These are phyloP conservation scores for Sphaerostilbella broomeana DNA, from an alignment of 2,329 filamentous ascomycete genomes.

Conservation along the genomic window DNA sequence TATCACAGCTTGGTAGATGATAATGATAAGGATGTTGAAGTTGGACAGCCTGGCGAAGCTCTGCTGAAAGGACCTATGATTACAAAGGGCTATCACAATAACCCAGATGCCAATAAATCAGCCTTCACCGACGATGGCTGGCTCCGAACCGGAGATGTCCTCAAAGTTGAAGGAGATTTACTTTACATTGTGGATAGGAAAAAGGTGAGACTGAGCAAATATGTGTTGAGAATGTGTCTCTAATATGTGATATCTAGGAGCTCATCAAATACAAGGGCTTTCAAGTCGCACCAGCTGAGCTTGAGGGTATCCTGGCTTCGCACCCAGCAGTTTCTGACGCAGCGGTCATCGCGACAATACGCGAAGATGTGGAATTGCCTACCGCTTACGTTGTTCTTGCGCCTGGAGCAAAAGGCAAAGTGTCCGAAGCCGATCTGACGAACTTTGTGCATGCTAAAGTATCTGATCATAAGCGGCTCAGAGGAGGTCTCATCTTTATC, in stretches of 20 bases:
- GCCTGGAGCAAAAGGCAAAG: slow-evolving; percentile 17
- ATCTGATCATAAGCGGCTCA: slow-evolving; percentile 57
- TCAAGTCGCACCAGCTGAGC: slow-evolving; percentile 61
- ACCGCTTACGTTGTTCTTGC: slow-evolving; percentile 33
- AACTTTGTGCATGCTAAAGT: slow-evolving; percentile 23
- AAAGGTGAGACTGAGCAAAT: slow-evolving; percentile 39
- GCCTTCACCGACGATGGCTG: slow-evolving; percentile 50
- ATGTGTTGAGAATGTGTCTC: neutral
- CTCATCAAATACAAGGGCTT: slow-evolving; percentile 52
- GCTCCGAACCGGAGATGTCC: slow-evolving; percentile 77
- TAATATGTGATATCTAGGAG: slow-evolving; percentile 39
- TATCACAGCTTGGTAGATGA: slow-evolving; percentile 33
- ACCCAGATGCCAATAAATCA: slow-evolving; percentile 56
- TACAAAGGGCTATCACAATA: slow-evolving; percentile 66
- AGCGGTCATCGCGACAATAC: slow-evolving; percentile 54
- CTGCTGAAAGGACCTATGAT: slow-evolving; percentile 66
- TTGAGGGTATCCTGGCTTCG: slow-evolving; percentile 42
- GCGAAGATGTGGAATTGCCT: slow-evolving; percentile 40
- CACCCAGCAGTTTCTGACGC: slow-evolving; percentile 45
- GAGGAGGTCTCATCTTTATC: slow-evolving; percentile 61
- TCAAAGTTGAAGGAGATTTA: slow-evolving; percentile 60
- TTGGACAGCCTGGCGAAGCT: slow-evolving; percentile 49
- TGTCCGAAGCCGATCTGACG: slow-evolving; percentile 22
- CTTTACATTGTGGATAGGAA: slow-evolving; percentile 77
- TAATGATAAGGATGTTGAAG: slow-evolving; percentile 31